Evolutionary conservation across 192 early-diverging fungal species (phyloP).

Genomic region (Coemansia sp.): DNA sequence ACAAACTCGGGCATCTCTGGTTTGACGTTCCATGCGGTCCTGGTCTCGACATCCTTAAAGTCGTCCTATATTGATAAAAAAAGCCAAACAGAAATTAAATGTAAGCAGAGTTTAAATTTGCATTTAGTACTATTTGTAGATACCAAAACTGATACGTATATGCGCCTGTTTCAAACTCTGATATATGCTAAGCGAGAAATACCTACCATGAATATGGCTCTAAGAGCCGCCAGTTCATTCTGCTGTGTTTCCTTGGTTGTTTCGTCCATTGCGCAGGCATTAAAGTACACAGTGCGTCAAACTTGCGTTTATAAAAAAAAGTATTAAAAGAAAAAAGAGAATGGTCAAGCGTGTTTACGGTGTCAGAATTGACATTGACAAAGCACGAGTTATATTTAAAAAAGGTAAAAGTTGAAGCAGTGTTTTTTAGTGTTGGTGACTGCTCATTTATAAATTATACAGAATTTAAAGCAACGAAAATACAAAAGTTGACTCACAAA

Average conservation of each 20-base stretch:
- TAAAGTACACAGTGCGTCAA: background rate
- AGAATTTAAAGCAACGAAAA: too few species aligned
- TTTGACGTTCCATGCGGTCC: slow-evolving; percentile 51
- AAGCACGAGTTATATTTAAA: background rate
- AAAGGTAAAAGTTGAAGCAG: background rate
- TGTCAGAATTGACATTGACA: background rate
- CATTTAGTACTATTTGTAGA: too few species aligned
- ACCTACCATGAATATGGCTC: slow-evolving; percentile 57
- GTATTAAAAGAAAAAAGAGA: background rate
- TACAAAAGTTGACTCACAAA: background rate
- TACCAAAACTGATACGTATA: too few species aligned
- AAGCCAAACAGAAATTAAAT: too few species aligned
- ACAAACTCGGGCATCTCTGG: slow-evolving; percentile 39
- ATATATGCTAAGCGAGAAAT: too few species aligned
- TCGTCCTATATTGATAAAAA: slow-evolving; percentile 32
- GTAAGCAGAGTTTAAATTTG: too few species aligned
- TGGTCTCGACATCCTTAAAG: slow-evolving; percentile 38
- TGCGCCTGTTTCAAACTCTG: too few species aligned
- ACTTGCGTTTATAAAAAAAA: background rate
- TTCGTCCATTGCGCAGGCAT: slow-evolving; percentile 40
- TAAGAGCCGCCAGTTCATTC: slow-evolving; percentile 67
- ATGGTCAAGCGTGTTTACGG: background rate
- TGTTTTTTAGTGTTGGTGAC: background rate
- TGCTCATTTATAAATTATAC: too few species aligned
- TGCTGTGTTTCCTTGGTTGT: slow-evolving; percentile 58